These are phyloP conservation scores for Cucumis hystrix DNA, from an alignment of 306 rosid species.

Conservation along the genomic window DNA sequence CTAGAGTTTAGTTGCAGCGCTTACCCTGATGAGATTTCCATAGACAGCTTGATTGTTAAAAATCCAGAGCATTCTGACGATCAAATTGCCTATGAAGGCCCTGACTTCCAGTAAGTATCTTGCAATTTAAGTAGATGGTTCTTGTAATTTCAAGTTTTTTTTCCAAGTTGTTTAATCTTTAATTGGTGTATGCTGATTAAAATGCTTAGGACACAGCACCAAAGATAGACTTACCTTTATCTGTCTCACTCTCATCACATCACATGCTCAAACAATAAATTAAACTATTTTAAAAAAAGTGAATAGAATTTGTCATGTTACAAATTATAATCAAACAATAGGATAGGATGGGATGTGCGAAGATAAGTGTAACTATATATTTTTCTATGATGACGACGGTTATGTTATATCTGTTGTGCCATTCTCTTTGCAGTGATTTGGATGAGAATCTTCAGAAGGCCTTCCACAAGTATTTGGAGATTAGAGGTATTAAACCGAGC, in stretches of 20 bases:
- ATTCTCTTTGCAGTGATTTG: constrained; percentile 43
- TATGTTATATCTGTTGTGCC: background rate
- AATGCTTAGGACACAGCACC: too few relatives aligned
- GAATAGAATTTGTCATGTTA: too few relatives aligned
- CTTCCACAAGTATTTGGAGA: constrained; percentile 69
- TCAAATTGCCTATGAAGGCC: constrained; percentile 71
- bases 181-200: background rate
- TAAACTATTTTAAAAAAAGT: too few relatives aligned
- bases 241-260: too few relatives aligned
- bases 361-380: too few relatives aligned
- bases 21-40: constrained; percentile 59
- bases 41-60: constrained; percentile 59
- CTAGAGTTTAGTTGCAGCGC: constrained; percentile 66
- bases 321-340: too few relatives aligned
- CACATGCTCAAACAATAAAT: too few relatives aligned
- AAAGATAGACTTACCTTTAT: too few relatives aligned
- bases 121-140: background rate
- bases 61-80: constrained; percentile 51
- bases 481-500: constrained; percentile 86
- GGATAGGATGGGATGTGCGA: too few relatives aligned
- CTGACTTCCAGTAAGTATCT: constrained; percentile 63
- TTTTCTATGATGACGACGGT: background rate
- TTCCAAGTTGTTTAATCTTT: background rate
- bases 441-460: constrained; percentile 79
- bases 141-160: background rate